phyloP scores from a whole-genome alignment of 345 rosid genomes.

The Laguncularia racemosa region DNA sequence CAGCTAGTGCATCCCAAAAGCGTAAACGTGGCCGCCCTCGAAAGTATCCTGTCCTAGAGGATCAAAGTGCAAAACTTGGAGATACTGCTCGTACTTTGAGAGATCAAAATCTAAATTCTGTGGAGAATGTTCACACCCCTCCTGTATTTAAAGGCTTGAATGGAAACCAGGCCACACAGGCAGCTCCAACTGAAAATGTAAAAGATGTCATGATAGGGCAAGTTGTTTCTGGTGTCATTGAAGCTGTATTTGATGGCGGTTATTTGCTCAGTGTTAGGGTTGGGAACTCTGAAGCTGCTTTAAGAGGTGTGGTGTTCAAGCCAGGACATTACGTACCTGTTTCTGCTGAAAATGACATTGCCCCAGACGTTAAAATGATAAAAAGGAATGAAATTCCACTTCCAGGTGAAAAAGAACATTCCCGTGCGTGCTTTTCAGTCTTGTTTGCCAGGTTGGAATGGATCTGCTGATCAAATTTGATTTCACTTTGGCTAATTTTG shows the following conservation, averaged over 20 bases:
- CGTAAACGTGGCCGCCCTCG: no score
- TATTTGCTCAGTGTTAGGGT: constrained; percentile 73
- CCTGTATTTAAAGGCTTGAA: constrained; percentile 25
- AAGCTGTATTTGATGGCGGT: constrained; percentile 86
- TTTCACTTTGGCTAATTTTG: constrained; percentile 2
- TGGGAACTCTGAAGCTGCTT: constrained; percentile 53
- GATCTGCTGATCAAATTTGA: constrained; percentile 12
- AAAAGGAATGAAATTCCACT: constrained; percentile 48
- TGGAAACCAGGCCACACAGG: constrained; percentile 26
- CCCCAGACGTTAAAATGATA: constrained; percentile 70
- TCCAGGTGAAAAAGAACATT: constrained; percentile 28
- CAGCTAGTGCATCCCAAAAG: no score
- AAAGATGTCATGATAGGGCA: constrained; percentile 57
- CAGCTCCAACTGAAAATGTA: constrained; percentile 16
- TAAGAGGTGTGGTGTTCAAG: constrained; percentile 88
- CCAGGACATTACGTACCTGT: constrained; percentile 69
- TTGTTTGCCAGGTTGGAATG: constrained; percentile 10
- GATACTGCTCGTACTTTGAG: constrained; percentile 14
- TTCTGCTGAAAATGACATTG: constrained; percentile 67
- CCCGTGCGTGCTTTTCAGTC: constrained; percentile 17
- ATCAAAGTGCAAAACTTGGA: not conserved
- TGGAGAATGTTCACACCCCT: constrained; percentile 25
- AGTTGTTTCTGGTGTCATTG: constrained; percentile 63
- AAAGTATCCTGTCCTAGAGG: no score
- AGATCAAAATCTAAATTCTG: constrained; percentile 16